A percentile compares a stretch with the other conserved stretches of the same genome.
Conservation (phyloP, 371 early-diverging fungal genomes). For the Syncephalastrum sp. region DNA sequence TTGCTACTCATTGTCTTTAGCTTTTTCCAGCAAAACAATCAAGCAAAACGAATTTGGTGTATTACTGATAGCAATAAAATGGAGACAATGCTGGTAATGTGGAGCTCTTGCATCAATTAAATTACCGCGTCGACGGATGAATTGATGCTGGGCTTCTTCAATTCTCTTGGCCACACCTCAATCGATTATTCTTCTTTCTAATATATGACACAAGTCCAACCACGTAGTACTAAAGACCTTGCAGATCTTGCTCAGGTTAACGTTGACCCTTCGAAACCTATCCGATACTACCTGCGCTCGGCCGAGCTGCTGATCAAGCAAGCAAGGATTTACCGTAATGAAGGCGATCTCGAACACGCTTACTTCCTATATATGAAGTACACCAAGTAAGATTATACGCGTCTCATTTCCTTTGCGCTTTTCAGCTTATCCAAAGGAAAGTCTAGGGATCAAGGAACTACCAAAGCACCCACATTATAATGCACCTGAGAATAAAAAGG, state of each 20-base stretch:
- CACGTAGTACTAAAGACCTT: constrained; percentile 42
- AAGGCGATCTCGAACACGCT: constrained; percentile 53
- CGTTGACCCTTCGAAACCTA: constrained; percentile 45
- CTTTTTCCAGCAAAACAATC: too few relatives aligned
- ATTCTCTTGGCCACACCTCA: too few relatives aligned
- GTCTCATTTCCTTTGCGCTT: not conserved
- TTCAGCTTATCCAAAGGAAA: constrained; percentile 10
- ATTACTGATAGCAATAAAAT: too few relatives aligned
- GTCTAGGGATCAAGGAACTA: constrained; percentile 56
- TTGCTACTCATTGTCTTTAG: too few relatives aligned
- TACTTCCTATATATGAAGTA: constrained; percentile 58
- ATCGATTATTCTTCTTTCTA: too few relatives aligned
- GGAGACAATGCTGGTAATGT: too few relatives aligned
- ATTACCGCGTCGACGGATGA: too few relatives aligned
- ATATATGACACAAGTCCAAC: constrained; percentile 13
- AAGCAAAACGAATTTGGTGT: too few relatives aligned
- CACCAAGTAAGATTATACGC: constrained; percentile 41
- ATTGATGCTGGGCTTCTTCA: too few relatives aligned
- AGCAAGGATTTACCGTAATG: constrained; percentile 51
- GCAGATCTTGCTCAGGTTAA: constrained; percentile 29
- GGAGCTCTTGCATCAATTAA: too few relatives aligned
- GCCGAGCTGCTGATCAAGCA: constrained; percentile 54
- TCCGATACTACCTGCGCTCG: constrained; percentile 57
- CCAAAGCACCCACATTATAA: constrained; percentile 53
- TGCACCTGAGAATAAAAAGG: constrained; percentile 35